phyloP scores from a whole-genome alignment of 192 early-diverging fungal species.

The Allomyces macrogynus region DNA sequence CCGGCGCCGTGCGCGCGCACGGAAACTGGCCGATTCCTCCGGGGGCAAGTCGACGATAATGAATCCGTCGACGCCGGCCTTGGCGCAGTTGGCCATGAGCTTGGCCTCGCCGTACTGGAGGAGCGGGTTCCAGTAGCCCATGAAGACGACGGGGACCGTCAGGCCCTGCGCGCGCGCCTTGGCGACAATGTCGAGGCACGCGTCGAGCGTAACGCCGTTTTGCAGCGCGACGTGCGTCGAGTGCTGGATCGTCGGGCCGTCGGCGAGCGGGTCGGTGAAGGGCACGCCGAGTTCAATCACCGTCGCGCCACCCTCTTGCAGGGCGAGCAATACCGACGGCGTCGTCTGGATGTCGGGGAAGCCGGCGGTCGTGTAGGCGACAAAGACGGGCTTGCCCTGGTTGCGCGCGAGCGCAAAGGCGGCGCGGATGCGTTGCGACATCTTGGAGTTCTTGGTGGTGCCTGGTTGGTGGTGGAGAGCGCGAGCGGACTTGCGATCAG shows the following conservation, averaged over 20 bases:
- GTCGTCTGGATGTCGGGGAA: conserved; percentile 63
- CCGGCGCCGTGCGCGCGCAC: conserved; percentile 35
- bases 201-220: conserved; percentile 54
- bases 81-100: conserved; percentile 63
- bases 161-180: conserved; percentile 67
- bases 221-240: conserved; percentile 63
- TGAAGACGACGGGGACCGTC: conserved; percentile 76
- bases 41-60: conserved; percentile 96
- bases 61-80: conserved; percentile 79
- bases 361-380: conserved; percentile 84
- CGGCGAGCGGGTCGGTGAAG: conserved; percentile 93
- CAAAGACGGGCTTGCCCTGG: conserved; percentile 45
- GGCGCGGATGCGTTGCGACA: neutral
- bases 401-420: neutral
- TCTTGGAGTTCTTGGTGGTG: too few relatives aligned
- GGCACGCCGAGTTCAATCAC: conserved; percentile 93
- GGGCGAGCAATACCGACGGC: conserved; percentile 62
- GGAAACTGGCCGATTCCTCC: conserved; percentile 79
- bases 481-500: too few relatives aligned
- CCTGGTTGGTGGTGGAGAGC: too few relatives aligned
- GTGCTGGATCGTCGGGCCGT: conserved; percentile 92
- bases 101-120: conserved; percentile 78
- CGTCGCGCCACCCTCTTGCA: conserved; percentile 81
- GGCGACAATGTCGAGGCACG: conserved; percentile 59
- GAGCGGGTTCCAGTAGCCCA: conserved; percentile 99